Conservation (phyloP, 148 eudicot genomes). For the Hydrangea macrophylla region DNA sequence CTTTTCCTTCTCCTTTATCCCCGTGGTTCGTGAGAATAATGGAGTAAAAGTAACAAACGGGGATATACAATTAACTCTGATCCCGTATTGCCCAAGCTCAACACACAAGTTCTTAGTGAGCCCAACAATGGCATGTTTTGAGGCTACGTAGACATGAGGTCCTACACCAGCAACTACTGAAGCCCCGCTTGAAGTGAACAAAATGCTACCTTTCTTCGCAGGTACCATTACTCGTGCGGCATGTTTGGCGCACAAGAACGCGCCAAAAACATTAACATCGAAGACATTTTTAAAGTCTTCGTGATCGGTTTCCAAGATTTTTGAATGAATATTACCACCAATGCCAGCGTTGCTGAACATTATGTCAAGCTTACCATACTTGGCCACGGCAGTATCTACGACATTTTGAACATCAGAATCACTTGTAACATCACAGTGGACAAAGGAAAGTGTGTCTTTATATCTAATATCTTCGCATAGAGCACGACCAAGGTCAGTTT, state of each 20-base stretch:
- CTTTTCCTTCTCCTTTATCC: conserved; percentile 12
- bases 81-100: conserved; percentile 27
- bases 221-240: conserved; percentile 27
- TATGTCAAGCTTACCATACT: conserved; percentile 23
- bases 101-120: conserved; percentile 28
- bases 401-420: conserved; percentile 10
- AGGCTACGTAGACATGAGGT: conserved; percentile 19
- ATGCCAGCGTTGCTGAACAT: conserved; percentile 30
- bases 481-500: conserved; percentile 8
- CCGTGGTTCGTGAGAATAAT: conserved; percentile 9
- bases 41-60: conserved; percentile 23
- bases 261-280: conserved; percentile 17
- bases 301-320: conserved; percentile 2
- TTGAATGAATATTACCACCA: background rate
- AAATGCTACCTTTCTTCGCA: conserved; percentile 17
- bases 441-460: conserved; percentile 1
- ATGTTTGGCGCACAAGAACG: conserved; percentile 22
- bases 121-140: conserved; percentile 25
- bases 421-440: conserved; percentile 24
- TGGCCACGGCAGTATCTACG: conserved; percentile 14
- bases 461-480: background rate
- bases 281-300: conserved; percentile 21
- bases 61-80: conserved; percentile 25
- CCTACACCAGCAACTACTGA: conserved; percentile 15
- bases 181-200: conserved; percentile 18